Percentiles rank a stretch among this genome's conserved stretches.
Evolutionary conservation across 306 rosid species (phyloP).

Genomic region (Prinsepia uniflora): DNA sequence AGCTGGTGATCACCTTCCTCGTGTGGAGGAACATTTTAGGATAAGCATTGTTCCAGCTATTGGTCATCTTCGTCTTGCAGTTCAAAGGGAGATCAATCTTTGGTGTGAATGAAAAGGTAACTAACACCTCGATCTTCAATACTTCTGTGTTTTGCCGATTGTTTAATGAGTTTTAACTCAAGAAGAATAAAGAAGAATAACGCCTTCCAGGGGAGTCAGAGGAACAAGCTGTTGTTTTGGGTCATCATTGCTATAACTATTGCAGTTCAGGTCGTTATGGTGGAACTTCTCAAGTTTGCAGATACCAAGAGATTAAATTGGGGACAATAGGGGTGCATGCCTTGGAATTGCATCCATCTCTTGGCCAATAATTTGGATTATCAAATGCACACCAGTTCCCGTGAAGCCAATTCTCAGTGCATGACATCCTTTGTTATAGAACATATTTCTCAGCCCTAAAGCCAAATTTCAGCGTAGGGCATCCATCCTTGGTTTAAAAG

Average conservation of each 20-base stretch:
- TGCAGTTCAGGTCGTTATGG: constrained; percentile 33
- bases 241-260: constrained; percentile 22
- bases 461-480: too few species aligned
- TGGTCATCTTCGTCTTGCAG: constrained; percentile 21
- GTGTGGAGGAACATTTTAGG: constrained; percentile 33
- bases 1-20: constrained; percentile 30
- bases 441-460: too few species aligned
- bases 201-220: constrained; percentile 22
- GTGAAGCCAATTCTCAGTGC: constrained; percentile 1
- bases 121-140: constrained; percentile 31
- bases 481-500: too few species aligned
- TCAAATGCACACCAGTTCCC: constrained; percentile 24
- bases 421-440: too few species aligned
- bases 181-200: constrained; percentile 30
- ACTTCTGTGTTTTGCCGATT: constrained; percentile 30
- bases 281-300: constrained; percentile 29
- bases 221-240: constrained; percentile 31
- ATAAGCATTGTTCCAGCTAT: constrained; percentile 27
- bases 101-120: constrained; percentile 15
- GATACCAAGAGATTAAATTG: constrained; percentile 28
- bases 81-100: constrained; percentile 25
- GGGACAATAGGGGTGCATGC: constrained; percentile 29
- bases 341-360: constrained; percentile 19
- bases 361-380: constrained; percentile 28
- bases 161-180: constrained; percentile 30